Evolutionary conservation across 1,139 yeast species (phyloP).

Genomic region (Candida sanyaensis): DNA sequence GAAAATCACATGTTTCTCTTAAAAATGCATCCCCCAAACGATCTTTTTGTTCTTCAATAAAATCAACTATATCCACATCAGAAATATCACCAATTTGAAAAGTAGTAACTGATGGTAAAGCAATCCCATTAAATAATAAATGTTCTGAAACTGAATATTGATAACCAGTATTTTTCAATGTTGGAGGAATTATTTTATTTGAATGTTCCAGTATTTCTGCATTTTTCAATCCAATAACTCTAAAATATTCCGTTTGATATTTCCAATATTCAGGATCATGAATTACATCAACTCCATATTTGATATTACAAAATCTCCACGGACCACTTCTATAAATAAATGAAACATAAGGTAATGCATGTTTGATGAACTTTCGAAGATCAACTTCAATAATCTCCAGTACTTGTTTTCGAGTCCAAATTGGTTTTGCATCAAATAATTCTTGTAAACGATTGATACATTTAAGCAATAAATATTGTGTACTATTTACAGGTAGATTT

Average conservation of each 20-base stretch:
- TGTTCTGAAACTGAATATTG: slow-evolving; percentile 42
- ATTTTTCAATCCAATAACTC: slow-evolving; percentile 43
- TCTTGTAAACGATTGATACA: slow-evolving; percentile 55
- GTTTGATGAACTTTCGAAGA: slow-evolving; percentile 56
- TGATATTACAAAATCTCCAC: slow-evolving; percentile 88
- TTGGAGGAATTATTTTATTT: slow-evolving; percentile 7
- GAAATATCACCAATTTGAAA: slow-evolving; percentile 82
- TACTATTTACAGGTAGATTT: slow-evolving; percentile 24
- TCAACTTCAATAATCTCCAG: slow-evolving; percentile 57
- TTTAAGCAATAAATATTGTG: slow-evolving; percentile 35
- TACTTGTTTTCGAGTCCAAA: slow-evolving; percentile 84
- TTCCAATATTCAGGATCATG: slow-evolving; percentile 52
- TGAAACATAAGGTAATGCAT: slow-evolving; percentile 81
- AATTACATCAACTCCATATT: slow-evolving; percentile 79
- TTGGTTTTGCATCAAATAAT: slow-evolving; percentile 70
- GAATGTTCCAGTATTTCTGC: slow-evolving; percentile 19
- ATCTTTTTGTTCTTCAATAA: slow-evolving; percentile 40
- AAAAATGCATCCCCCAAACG: slow-evolving; percentile 42
- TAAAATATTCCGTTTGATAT: slow-evolving; percentile 86
- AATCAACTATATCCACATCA: slow-evolving; percentile 59
- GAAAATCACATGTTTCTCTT: slow-evolving; percentile 42
- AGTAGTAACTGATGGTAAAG: slow-evolving; percentile 66
- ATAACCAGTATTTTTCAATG: slow-evolving; percentile 10
- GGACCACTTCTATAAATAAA: slow-evolving; percentile 88
- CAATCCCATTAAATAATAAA: slow-evolving; percentile 72